Percentiles rank a stretch among this genome's conserved stretches.
phyloP scores from a whole-genome alignment of 805 yeast genomes.

The Candida orba region DNA sequence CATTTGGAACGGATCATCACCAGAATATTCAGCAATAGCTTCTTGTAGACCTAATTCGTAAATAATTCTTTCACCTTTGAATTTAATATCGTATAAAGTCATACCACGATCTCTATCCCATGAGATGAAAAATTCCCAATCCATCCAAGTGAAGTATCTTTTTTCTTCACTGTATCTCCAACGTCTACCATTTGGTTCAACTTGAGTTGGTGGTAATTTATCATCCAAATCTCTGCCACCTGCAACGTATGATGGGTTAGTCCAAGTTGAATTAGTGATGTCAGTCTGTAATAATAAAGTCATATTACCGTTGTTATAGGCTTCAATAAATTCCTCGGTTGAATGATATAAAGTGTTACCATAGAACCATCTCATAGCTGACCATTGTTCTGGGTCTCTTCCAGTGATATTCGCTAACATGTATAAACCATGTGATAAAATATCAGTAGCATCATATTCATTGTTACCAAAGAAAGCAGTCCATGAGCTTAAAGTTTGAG shows the following conservation, averaged over 20 bases:
- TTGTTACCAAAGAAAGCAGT: conserved; percentile 16
- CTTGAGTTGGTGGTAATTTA: conserved; percentile 16
- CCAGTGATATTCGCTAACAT: conserved; percentile 19
- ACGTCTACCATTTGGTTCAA: conserved; percentile 25
- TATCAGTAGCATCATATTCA: conserved; percentile 18
- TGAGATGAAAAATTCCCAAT: conserved; percentile 23
- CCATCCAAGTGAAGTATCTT: conserved; percentile 26
- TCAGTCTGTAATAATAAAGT: conserved; percentile 14
- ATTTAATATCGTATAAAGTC: conserved; percentile 21
- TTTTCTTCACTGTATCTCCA: conserved; percentile 21
- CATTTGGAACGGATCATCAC: conserved; percentile 27
- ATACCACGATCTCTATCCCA: conserved; percentile 24
- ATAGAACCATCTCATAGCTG: conserved; percentile 19
- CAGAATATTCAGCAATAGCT: conserved; percentile 26
- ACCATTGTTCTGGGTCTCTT: conserved; percentile 12
- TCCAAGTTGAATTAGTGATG: conserved; percentile 1
- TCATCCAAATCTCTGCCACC: conserved; percentile 21
- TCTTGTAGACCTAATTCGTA: conserved; percentile 25
- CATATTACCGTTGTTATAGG: conserved; percentile 17
- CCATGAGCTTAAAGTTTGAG: conserved; percentile 14
- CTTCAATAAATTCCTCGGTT: conserved; percentile 19
- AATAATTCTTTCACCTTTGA: conserved; percentile 25
- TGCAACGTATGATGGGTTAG: conserved; percentile 11
- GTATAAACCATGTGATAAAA: conserved; percentile 19
- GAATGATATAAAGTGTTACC: conserved; percentile 18